Evolutionary conservation across 805 yeast species (phyloP), one percentile per base, ranked within the genome.

Genomic region (Citeromyces matritensis): DNA sequence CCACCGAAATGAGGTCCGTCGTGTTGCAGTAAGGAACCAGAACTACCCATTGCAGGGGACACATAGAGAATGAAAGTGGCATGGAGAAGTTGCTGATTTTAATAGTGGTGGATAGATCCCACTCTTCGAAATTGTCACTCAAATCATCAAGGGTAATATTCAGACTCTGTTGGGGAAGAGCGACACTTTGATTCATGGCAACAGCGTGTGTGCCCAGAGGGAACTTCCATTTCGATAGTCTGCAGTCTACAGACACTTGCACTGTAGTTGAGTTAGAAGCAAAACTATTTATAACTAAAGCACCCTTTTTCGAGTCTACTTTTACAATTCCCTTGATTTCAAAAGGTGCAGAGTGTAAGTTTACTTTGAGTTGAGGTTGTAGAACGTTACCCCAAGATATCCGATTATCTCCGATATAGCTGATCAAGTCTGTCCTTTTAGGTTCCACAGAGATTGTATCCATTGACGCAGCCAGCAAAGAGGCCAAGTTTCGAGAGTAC

Each of bases 21-120:
- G 21, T 17, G 21, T 17, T 17, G 21, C 21, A 17, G 21, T 17
- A 17, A 17, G 21, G 21, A 17, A 17, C 21, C 21, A 17, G 7
- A 17, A 17, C 21, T 17, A 5, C 21, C 21, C 21, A 17, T 17
- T 7, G 21, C 21, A 17, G 21, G 7, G 21, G 21, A 17, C 5
- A 17, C 21, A 17, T 17, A 7, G 21, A 17, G 7, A 17, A 17
- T 5, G 21, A 17, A 17, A 17, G 21, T 5, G 21, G 21, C 21
- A 17, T 17, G 7, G 21, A 17, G 21, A 17, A 5, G 21, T 17
- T 17, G 21, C 7, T 17, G 6, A 58, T 34, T 1, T 39, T 35
- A 14, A 35, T 13, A 13, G 43, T 31, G 2, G 15, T 26, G 4
- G 38, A 17, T 17, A 17, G 6, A 17, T 17, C 21, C 21, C 21